phyloP scores from a whole-genome alignment of 495 filamentous ascomycete species.

The Entonaema liquescens region DNA sequence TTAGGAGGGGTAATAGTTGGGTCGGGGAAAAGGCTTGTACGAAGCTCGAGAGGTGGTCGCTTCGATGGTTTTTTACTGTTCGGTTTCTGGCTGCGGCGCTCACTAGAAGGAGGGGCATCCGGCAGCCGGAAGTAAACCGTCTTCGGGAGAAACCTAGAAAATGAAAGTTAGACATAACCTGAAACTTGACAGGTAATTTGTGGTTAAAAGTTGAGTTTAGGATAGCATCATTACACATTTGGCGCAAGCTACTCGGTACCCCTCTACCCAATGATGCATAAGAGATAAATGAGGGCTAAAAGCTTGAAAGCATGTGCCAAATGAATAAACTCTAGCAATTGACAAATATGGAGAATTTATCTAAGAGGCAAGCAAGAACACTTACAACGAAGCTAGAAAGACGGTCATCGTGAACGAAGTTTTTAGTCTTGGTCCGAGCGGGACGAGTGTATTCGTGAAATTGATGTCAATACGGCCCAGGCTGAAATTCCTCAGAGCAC shows the following conservation, averaged over 20 bases:
- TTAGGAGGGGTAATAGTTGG: slow-evolving; percentile 62
- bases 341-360: background rate
- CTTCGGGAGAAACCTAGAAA: slow-evolving; percentile 82
- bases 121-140: slow-evolving; percentile 79
- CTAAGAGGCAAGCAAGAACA: slow-evolving; percentile 25
- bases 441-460: background rate
- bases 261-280: background rate
- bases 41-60: slow-evolving; percentile 46
- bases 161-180: slow-evolving; percentile 7
- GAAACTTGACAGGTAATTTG: background rate
- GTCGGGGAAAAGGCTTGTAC: slow-evolving; percentile 58
- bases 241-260: background rate
- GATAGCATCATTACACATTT: slow-evolving; percentile 6
- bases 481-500: slow-evolving; percentile 26
- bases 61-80: slow-evolving; percentile 38
- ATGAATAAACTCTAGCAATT: background rate
- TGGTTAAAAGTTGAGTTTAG: background rate
- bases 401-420: slow-evolving; percentile 70
- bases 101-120: slow-evolving; percentile 47
- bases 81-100: slow-evolving; percentile 45
- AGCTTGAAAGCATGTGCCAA: background rate
- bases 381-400: slow-evolving; percentile 86
- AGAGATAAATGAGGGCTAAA: background rate
- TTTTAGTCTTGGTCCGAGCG: background rate
- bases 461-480: slow-evolving; percentile 14